These are phyloP conservation scores for Tulasnella sp. DNA, from an alignment of 768 basidiomycete species.

Conservation along the genomic window DNA sequence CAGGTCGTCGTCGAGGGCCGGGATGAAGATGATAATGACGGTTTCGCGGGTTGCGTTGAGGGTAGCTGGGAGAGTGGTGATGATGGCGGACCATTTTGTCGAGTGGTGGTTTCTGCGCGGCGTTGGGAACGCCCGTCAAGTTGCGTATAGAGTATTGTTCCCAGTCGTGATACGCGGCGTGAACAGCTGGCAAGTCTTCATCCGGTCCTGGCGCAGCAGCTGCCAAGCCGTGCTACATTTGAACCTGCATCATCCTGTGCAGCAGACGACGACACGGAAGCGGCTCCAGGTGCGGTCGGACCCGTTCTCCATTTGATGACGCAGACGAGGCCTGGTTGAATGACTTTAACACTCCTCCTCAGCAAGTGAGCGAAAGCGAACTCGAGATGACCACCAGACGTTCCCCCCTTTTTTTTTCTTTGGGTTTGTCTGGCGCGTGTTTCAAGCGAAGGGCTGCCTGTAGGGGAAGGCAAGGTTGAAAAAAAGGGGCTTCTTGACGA, in stretches of 20 bases:
- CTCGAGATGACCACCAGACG: conserved; percentile 90
- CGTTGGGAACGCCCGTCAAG: conserved; percentile 59
- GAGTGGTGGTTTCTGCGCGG: conserved; percentile 40
- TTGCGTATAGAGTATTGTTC: conserved; percentile 93
- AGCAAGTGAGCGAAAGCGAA: conserved; percentile 82
- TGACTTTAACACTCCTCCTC: conserved; percentile 74
- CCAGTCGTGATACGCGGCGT: conserved; percentile 67
- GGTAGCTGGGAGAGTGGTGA: too few species aligned
- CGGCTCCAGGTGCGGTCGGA: too few species aligned
- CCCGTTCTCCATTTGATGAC: conserved; percentile 75
- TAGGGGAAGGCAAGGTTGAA: not conserved
- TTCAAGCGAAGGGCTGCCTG: too few species aligned
- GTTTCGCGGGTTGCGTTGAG: too few species aligned
- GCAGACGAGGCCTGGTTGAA: conserved; percentile 86
- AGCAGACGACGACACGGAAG: not conserved
- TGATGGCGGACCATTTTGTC: too few species aligned
- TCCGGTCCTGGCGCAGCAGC: not conserved
- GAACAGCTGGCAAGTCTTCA: not conserved
- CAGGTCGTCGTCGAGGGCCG: not conserved
- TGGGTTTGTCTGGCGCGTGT: not conserved
- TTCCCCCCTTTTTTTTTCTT: conserved; percentile 40
- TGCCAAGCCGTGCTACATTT: too few species aligned
- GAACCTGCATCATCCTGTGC: not conserved
- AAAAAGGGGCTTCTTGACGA: not conserved
- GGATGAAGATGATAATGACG: not conserved